A percentile compares a stretch with the other conserved stretches of the same genome.
These are phyloP conservation scores for Allium fistulosum DNA, from an alignment of 106 monocot species.

Conservation along the genomic window DNA sequence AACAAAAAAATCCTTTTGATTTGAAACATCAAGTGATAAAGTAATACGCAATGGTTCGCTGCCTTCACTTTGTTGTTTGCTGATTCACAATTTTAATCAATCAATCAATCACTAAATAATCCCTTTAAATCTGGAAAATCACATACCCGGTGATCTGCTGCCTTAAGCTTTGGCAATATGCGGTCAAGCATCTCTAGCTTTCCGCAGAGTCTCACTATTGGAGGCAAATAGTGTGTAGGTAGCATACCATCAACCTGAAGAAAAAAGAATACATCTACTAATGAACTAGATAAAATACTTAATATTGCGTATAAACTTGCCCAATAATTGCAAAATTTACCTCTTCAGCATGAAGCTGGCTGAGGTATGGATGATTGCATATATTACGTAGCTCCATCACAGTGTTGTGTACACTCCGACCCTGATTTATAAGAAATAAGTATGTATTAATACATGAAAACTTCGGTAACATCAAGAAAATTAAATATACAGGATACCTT, in stretches of 20 bases:
- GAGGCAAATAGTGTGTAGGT: slow-evolving; percentile 86
- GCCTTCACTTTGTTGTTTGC: too few relatives aligned
- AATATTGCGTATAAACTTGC: too few relatives aligned
- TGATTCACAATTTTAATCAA: too few relatives aligned
- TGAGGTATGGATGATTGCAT: slow-evolving; percentile 98
- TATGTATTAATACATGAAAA: background rate
- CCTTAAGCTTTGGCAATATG: slow-evolving; percentile 90
- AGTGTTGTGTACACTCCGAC: slow-evolving; percentile 89
- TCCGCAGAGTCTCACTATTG: slow-evolving; percentile 88
- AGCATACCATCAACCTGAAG: slow-evolving; percentile 74
- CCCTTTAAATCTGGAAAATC: too few relatives aligned
- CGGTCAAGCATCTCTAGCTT: slow-evolving; percentile 98
- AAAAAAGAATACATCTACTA: background rate
- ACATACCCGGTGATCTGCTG: slow-evolving; percentile 88
- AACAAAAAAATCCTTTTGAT: too few relatives aligned
- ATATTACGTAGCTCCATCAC: slow-evolving; percentile 99
- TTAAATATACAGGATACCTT: slow-evolving; percentile 34
- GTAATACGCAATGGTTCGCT: too few relatives aligned
- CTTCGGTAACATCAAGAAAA: background rate
- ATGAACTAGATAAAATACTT: too few relatives aligned
- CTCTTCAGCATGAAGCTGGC: slow-evolving; percentile 93
- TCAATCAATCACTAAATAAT: too few relatives aligned
- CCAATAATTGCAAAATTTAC: slow-evolving; percentile 8
- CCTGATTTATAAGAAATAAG: slow-evolving; percentile 25
- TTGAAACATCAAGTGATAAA: too few relatives aligned